These are phyloP conservation scores for Blastomyces silverae DNA, from an alignment of 2,329 filamentous ascomycete genomes.

Conservation along the genomic window DNA sequence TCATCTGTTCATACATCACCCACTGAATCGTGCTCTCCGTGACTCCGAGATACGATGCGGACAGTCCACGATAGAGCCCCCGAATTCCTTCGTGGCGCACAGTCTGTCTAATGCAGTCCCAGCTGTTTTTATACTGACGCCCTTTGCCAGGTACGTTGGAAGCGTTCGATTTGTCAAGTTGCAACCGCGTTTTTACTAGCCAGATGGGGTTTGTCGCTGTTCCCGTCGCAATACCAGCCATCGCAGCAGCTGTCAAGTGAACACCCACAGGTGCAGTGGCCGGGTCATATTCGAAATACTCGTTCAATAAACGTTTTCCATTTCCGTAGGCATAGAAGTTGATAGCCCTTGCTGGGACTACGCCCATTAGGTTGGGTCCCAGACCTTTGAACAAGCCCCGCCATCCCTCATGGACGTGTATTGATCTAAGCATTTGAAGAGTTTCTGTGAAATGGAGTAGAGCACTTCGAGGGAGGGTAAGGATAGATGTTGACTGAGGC, in stretches of 20 bases:
- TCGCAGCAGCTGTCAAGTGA: conserved; percentile 67
- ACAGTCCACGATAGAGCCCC: conserved; percentile 83
- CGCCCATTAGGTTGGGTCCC: conserved; percentile 81
- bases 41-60: conserved; percentile 83
- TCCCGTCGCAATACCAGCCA: conserved; percentile 75
- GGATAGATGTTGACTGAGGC: conserved; percentile 46
- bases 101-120: conserved; percentile 79
- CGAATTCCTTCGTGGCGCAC: conserved; percentile 69
- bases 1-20: conserved; percentile 91
- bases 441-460: conserved; percentile 76
- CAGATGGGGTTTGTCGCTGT: conserved; percentile 95
- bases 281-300: conserved; percentile 49
- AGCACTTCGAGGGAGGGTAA: conserved; percentile 60
- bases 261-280: conserved; percentile 58
- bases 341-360: conserved; percentile 82
- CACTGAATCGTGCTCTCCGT: conserved; percentile 87
- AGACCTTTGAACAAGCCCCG: conserved; percentile 88
- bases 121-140: conserved; percentile 75
- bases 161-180: conserved; percentile 83
- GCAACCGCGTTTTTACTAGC: conserved; percentile 88
- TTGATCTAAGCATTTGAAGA: conserved; percentile 72
- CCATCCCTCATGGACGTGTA: conserved; percentile 74
- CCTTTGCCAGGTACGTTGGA: conserved; percentile 47
- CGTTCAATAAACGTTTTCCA: conserved; percentile 72
- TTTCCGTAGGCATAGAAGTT: conserved; percentile 95